Evolutionary conservation across 345 rosid genomes (phyloP).

Genomic region (Aquilaria malaccensis): DNA sequence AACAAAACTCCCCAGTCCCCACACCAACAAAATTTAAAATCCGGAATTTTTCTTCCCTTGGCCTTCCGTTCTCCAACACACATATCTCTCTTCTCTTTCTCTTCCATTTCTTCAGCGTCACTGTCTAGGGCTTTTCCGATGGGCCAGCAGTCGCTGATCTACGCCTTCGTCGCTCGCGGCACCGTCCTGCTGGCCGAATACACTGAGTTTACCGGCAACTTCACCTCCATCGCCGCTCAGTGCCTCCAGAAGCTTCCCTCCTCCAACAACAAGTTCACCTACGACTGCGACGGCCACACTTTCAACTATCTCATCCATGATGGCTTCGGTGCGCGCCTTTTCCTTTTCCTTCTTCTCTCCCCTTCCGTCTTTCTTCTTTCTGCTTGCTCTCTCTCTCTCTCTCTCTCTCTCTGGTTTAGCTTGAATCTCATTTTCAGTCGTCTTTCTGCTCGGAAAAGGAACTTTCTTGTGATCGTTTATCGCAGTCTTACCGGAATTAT

Average conservation of each 20-base stretch:
- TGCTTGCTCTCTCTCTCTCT: neutral
- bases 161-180: constrained; percentile 57
- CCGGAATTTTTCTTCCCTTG: neutral
- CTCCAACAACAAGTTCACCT: constrained; percentile 53
- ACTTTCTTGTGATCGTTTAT: too few species aligned
- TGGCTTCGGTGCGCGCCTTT: constrained; percentile 33
- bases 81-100: too few species aligned
- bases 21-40: neutral
- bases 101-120: too few species aligned
- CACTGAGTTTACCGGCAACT: constrained; percentile 56
- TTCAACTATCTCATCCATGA: constrained; percentile 54
- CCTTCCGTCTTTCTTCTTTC: neutral
- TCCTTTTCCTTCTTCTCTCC: neutral
- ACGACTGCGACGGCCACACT: constrained; percentile 63
- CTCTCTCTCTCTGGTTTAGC: too few species aligned
- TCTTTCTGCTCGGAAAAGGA: too few species aligned
- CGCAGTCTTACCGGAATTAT: too few species aligned
- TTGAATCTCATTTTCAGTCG: too few species aligned
- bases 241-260: constrained; percentile 60
- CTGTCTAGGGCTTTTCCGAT: constrained; percentile 13
- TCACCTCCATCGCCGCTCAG: constrained; percentile 53
- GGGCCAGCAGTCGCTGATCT: constrained; percentile 59
- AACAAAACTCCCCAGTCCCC: neutral
- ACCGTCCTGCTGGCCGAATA: constrained; percentile 41
- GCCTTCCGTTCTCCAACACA: too few species aligned